Evolutionary conservation across 306 rosid species (phyloP).

Genomic region (Sesbania bispinosa): DNA sequence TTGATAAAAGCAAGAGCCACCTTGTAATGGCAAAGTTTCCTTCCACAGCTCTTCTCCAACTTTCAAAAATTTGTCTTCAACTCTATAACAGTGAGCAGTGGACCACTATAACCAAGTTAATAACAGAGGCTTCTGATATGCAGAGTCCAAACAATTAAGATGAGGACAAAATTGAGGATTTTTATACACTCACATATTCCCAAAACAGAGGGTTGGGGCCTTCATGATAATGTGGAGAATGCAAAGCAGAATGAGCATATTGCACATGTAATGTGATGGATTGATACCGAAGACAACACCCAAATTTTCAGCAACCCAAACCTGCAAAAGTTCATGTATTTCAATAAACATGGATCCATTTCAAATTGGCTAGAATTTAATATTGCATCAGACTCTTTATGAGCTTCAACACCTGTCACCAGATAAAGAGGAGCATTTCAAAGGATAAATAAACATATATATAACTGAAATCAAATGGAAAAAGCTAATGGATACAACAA

Average conservation of each 20-base stretch:
- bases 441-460: not conserved
- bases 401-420: not conserved
- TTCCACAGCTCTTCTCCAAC: slow-evolving; percentile 76
- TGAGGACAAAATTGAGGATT: not conserved
- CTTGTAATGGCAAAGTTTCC: slow-evolving; percentile 58
- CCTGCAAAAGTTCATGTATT: slow-evolving; percentile 24
- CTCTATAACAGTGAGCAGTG: slow-evolving; percentile 32
- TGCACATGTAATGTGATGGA: slow-evolving; percentile 16
- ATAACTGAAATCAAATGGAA: no score
- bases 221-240: slow-evolving; percentile 31
- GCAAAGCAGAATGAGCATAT: slow-evolving; percentile 30
- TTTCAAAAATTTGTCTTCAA: slow-evolving; percentile 47
- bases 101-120: slow-evolving; percentile 24
- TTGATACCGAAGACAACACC: not conserved
- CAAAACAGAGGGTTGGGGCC: slow-evolving; percentile 42
- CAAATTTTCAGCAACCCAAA: slow-evolving; percentile 21
- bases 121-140: not conserved
- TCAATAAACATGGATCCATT: slow-evolving; percentile 15
- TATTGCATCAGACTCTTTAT: not conserved
- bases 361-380: slow-evolving; percentile 2
- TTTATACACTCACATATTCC: slow-evolving; percentile 40
- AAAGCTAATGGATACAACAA: not conserved
- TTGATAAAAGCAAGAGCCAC: slow-evolving; percentile 67
- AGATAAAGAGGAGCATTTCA: not conserved
- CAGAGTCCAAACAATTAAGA: not conserved